These are phyloP conservation scores for Plantago lanceolata DNA, from an alignment of 305 asterid species.

Conservation along the genomic window DNA sequence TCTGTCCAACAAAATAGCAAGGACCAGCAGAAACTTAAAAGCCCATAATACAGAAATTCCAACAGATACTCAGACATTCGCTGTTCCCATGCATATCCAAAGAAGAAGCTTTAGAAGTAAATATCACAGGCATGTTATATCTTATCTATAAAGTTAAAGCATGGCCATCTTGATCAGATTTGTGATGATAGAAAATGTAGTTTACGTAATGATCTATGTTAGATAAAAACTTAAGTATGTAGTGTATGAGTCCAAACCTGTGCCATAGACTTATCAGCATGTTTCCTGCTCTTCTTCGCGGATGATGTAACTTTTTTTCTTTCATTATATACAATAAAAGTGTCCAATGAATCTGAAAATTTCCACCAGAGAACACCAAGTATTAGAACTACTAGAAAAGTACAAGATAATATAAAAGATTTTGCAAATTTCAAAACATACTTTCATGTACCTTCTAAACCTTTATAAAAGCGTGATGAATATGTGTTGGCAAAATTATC, in stretches of 20 bases:
- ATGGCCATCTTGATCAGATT: constrained; percentile 19
- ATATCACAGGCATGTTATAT: too few species aligned
- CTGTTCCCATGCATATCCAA: constrained; percentile 6
- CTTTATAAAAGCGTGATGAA: constrained; percentile 67
- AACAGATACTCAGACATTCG: background rate
- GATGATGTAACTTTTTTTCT: constrained; percentile 97
- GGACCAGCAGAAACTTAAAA: constrained; percentile 8
- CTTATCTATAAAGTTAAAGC: background rate
- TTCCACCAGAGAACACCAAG: constrained; percentile 21
- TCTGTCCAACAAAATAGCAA: background rate
- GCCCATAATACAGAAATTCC: too few species aligned
- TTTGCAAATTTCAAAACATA: constrained; percentile 12
- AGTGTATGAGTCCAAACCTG: constrained; percentile 53
- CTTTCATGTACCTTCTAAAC: constrained; percentile 53
- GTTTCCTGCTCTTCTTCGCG: constrained; percentile 83
- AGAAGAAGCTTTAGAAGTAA: background rate
- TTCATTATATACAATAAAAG: constrained; percentile 77
- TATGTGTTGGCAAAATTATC: constrained; percentile 62
- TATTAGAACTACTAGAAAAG: constrained; percentile 23
- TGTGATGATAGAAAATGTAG: constrained; percentile 14
- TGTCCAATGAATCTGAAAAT: constrained; percentile 72
- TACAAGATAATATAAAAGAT: constrained; percentile 15
- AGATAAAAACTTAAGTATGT: constrained; percentile 20
- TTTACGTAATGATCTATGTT: constrained; percentile 18
- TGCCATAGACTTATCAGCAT: constrained; percentile 62